These are phyloP conservation scores for Basipetospora chlamydospora DNA, from an alignment of 2,329 filamentous ascomycete species.

Conservation along the genomic window DNA sequence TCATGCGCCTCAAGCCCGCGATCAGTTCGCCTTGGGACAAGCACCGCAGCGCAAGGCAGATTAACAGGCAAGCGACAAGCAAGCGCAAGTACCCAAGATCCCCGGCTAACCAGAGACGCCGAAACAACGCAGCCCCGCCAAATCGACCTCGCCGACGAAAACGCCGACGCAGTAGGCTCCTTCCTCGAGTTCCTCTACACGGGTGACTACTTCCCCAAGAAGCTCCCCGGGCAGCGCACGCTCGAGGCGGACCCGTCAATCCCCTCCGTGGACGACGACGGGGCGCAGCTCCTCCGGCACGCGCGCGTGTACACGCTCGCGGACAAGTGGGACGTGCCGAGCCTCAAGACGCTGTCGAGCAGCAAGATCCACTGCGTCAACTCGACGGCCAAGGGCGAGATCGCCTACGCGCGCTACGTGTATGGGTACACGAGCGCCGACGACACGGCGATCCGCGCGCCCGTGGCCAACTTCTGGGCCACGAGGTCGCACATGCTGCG, in stretches of 20 bases:
- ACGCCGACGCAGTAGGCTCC: conserved; percentile 20
- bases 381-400: conserved; percentile 77
- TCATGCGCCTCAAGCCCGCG: too few species aligned
- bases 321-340: conserved; percentile 55
- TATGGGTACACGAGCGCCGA: conserved; percentile 60
- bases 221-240: conserved; percentile 44
- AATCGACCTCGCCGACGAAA: conserved; percentile 43
- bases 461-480: conserved; percentile 85
- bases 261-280: conserved; percentile 58
- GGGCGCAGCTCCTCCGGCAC: conserved; percentile 73
- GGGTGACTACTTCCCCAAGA: conserved; percentile 54
- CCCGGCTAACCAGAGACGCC: too few species aligned
- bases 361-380: conserved; percentile 88
- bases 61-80: too few species aligned
- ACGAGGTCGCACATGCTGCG: conserved; percentile 65
- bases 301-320: conserved; percentile 82
- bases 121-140: conserved; percentile 49
- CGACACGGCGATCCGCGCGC: conserved; percentile 61
- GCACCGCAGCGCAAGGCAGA: too few species aligned
- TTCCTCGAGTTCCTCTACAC: conserved; percentile 28
- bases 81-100: too few species aligned
- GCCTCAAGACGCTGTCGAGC: conserved; percentile 63
- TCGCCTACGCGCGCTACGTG: conserved; percentile 80
- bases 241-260: conserved; percentile 55
- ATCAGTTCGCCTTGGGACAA: too few species aligned